Evolutionary conservation across 1,139 yeast genomes (phyloP).

Genomic region (Blastobotrys malaysiensis): DNA sequence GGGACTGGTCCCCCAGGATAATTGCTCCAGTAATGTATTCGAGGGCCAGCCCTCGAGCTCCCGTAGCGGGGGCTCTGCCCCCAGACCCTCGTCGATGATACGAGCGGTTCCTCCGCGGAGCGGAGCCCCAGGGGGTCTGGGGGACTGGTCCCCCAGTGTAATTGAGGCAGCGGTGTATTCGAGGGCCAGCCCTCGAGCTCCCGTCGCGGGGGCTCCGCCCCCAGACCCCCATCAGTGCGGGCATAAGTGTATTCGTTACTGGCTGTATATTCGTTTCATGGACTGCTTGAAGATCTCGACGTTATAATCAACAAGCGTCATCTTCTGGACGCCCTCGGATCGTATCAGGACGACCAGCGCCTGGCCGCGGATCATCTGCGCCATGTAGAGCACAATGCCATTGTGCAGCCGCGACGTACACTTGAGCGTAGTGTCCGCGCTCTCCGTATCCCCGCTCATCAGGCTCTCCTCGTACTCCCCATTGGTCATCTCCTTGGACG

Average conservation of each 20-base stretch:
- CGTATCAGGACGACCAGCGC: slow-evolving; percentile 86
- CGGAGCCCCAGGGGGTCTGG: no score
- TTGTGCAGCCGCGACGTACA: slow-evolving; percentile 73
- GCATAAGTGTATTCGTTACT: no score
- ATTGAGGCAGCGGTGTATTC: no score
- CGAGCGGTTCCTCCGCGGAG: no score
- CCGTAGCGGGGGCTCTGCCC: no score
- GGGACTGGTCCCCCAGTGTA: no score
- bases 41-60: no score
- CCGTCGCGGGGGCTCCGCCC: no score
- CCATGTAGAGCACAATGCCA: slow-evolving; percentile 75
- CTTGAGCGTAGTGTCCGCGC: slow-evolving; percentile 39
- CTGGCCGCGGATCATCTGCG: slow-evolving; percentile 88
- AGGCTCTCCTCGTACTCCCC: slow-evolving; percentile 1
- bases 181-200: background rate
- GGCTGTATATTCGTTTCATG: slow-evolving; percentile 62
- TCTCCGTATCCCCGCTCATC: background rate
- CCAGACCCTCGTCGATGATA: no score
- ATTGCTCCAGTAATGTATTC: no score
- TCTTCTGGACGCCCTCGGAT: slow-evolving; percentile 42
- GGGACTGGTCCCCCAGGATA: no score
- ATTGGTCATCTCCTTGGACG: background rate
- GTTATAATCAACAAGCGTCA: slow-evolving; percentile 84
- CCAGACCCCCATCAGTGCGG: no score
- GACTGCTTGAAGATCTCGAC: slow-evolving; percentile 77